A percentile compares a stretch with the other conserved stretches of the same genome.
These are phyloP conservation scores for Aegilops longissima DNA, from an alignment of 176 grass and related monocot species.

Conservation along the genomic window DNA sequence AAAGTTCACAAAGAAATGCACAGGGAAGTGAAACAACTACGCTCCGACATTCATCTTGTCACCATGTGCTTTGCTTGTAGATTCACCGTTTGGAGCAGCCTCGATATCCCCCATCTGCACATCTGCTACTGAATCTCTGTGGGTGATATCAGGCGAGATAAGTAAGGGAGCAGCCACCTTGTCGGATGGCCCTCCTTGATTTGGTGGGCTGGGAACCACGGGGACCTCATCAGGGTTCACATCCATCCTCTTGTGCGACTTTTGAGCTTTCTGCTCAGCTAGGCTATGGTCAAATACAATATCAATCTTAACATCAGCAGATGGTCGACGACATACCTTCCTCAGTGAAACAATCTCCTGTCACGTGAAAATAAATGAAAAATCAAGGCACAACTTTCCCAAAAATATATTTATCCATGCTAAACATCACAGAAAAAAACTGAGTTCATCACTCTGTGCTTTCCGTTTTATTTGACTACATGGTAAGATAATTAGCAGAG, in stretches of 20 bases:
- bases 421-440: neutral
- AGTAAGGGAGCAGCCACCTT: neutral
- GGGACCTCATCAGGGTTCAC: conserved; percentile 56
- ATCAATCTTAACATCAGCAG: no score
- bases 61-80: conserved; percentile 21
- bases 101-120: conserved; percentile 20
- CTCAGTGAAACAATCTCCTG: conserved; percentile 97
- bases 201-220: neutral
- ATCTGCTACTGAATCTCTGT: conserved; percentile 31
- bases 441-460: neutral
- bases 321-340: conserved; percentile 88
- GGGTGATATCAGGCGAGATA: neutral
- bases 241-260: conserved; percentile 67
- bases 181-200: conserved; percentile 10
- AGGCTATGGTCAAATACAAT: no score
- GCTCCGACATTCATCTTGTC: conserved; percentile 27
- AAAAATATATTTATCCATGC: no score
- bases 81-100: conserved; percentile 3
- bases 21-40: neutral
- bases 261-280: conserved; percentile 45
- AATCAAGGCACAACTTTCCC: no score
- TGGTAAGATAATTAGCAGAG: neutral
- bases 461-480: neutral
- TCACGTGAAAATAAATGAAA: neutral
- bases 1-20: neutral